A percentile compares a stretch with the other conserved stretches of the same genome.
Evolutionary conservation across 106 monocot species (phyloP).

Genomic region (Vanilla planifolia): DNA sequence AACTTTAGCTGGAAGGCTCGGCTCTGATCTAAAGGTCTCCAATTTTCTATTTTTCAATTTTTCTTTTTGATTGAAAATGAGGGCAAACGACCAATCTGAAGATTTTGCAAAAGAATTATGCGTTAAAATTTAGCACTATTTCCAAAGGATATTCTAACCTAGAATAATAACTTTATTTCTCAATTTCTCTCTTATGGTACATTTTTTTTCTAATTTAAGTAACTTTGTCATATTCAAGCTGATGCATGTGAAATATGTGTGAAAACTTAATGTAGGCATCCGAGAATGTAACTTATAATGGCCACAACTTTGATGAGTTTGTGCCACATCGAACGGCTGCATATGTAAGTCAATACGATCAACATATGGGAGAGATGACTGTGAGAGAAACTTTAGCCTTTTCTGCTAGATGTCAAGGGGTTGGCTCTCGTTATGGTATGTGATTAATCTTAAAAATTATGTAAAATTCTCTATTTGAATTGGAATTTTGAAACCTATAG

Average conservation of each 20-base stretch:
- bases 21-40: conserved; percentile 28
- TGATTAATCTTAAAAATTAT: no score
- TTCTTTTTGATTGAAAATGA: no score
- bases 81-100: no score
- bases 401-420: conserved; percentile 12
- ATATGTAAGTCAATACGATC: neutral
- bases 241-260: no score
- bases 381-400: conserved; percentile 12
- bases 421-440: conserved; percentile 4
- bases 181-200: no score
- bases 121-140: no score
- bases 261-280: neutral
- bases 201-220: no score
- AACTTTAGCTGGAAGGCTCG: conserved; percentile 41
- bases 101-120: no score
- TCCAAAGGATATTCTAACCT: no score
- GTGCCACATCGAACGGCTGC: conserved; percentile 21
- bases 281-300: conserved; percentile 7
- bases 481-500: neutral
- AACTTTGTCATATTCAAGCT: no score
- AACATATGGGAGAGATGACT: conserved; percentile 7
- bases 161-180: no score
- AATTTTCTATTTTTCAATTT: no score
- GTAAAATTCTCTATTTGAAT: neutral
- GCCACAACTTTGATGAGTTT: conserved; percentile 21